These are phyloP conservation scores for Singerocomus rubriflavus DNA, from an alignment of 1,284 basidiomycete genomes.

Conservation along the genomic window DNA sequence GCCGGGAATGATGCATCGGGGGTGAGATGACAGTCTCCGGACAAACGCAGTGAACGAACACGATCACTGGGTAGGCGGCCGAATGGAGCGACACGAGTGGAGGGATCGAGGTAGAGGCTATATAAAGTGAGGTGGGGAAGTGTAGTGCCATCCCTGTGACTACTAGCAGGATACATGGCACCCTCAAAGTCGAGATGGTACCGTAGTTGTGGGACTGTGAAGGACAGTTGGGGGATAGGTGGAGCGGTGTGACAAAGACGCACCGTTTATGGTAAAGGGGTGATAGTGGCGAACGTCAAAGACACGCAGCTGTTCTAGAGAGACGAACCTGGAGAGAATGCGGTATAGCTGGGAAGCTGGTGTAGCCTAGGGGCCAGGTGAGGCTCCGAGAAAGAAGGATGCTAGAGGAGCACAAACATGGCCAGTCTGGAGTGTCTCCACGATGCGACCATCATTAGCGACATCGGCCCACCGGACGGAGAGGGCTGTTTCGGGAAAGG, in stretches of 20 bases:
- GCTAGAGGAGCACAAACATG: slow-evolving; percentile 18
- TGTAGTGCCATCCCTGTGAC: not conserved
- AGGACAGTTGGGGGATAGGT: slow-evolving; percentile 3
- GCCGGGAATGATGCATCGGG: slow-evolving; percentile 19
- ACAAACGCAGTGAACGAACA: slow-evolving; percentile 36
- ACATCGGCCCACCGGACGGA: slow-evolving; percentile 38
- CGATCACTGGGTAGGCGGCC: slow-evolving; percentile 25
- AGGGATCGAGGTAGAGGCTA: slow-evolving; percentile 35
- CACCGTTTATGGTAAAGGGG: slow-evolving; percentile 21
- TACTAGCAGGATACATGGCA: slow-evolving; percentile 36
- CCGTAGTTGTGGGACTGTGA: slow-evolving; percentile 17
- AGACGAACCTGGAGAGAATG: slow-evolving; percentile 33
- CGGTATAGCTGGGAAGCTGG: slow-evolving; percentile 36
- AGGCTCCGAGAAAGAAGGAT: slow-evolving; percentile 1
- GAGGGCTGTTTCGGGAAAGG: slow-evolving; percentile 18
- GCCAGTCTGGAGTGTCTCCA: slow-evolving; percentile 18
- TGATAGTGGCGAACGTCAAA: slow-evolving; percentile 33
- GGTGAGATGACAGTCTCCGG: slow-evolving; percentile 33
- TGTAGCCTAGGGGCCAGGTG: slow-evolving; percentile 2
- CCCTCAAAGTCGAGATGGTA: slow-evolving; percentile 38
- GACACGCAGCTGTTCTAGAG: slow-evolving; percentile 36
- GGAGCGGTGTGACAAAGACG: not conserved
- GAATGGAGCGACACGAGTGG: slow-evolving; percentile 32
- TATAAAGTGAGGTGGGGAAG: slow-evolving; percentile 30
- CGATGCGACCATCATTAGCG: slow-evolving; percentile 40